Evolutionary conservation across 2,329 filamentous ascomycete species (phyloP).

Genomic region (Xylaria sp.): DNA sequence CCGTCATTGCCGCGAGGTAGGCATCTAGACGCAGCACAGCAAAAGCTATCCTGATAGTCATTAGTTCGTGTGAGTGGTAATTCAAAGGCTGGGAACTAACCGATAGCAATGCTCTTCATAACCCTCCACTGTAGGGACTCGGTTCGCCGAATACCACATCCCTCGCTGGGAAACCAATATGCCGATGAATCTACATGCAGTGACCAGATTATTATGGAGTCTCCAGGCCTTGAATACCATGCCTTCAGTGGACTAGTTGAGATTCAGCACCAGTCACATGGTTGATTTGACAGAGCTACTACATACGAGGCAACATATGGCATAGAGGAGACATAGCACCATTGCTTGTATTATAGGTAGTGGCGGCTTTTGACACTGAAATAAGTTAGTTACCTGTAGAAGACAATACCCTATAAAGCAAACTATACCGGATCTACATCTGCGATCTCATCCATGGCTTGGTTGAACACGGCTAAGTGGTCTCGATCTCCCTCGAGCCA

Average conservation of each 20-base stretch:
- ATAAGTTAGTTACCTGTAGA: constrained; percentile 1
- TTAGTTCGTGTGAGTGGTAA: constrained; percentile 18
- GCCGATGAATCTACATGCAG: constrained; percentile 40
- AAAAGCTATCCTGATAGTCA: constrained; percentile 38
- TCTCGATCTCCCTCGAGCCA: constrained; percentile 42
- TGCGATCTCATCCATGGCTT: constrained; percentile 40
- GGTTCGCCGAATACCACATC: constrained; percentile 25
- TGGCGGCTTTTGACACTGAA: constrained; percentile 33
- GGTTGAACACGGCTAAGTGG: constrained; percentile 36
- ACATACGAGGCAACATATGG: constrained; percentile 39
- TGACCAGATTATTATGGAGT: constrained; percentile 39
- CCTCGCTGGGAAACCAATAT: constrained; percentile 40
- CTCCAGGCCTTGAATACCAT: constrained; percentile 41
- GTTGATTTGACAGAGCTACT: not conserved
- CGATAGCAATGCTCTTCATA: constrained; percentile 39
- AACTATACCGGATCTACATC: constrained; percentile 37
- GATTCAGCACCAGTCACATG: not conserved
- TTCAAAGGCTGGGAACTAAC: constrained; percentile 17
- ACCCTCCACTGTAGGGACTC: constrained; percentile 14
- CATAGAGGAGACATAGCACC: constrained; percentile 41
- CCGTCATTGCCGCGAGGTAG: constrained; percentile 40
- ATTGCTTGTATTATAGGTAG: constrained; percentile 39
- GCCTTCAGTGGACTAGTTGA: constrained; percentile 37
- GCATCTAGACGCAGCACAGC: constrained; percentile 43
- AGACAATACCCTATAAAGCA: not conserved